phyloP scores from a whole-genome alignment of 495 filamentous ascomycete species.

The Aspergillus affinis region DNA sequence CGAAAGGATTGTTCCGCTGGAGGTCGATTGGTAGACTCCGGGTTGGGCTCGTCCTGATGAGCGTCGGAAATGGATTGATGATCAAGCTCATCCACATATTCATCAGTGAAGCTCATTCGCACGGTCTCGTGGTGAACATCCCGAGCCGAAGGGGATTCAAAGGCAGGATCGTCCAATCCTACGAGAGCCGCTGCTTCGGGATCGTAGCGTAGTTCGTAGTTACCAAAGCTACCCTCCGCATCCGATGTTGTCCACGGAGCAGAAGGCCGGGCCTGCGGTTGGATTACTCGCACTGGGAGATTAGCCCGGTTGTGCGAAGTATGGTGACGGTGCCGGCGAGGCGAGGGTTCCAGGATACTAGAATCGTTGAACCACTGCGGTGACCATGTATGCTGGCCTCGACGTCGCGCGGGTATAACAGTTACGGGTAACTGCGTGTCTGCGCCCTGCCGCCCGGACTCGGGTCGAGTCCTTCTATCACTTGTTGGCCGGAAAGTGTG shows the following conservation, averaged over 20 bases:
- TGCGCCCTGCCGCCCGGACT: slow-evolving; percentile 25
- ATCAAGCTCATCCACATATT: not conserved
- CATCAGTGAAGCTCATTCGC: slow-evolving; percentile 1
- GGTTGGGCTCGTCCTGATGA: not conserved
- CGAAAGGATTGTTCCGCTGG: not conserved
- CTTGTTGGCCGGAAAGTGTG: slow-evolving; percentile 18
- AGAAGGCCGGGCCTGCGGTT: slow-evolving; percentile 36
- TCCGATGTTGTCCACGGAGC: slow-evolving; percentile 42
- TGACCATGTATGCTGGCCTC: slow-evolving; percentile 48
- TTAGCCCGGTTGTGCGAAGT: slow-evolving; percentile 16
- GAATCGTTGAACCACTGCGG: slow-evolving; percentile 31
- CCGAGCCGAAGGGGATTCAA: slow-evolving; percentile 5
- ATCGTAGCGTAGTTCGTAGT: slow-evolving; percentile 43
- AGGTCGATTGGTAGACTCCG: not conserved
- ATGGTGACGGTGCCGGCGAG: slow-evolving; percentile 19
- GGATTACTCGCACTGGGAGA: slow-evolving; percentile 40
- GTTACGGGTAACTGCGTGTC: slow-evolving; percentile 56
- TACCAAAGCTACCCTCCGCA: slow-evolving; percentile 25
- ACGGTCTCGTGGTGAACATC: not conserved
- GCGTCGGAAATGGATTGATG: not conserved
- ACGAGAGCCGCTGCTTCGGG: slow-evolving; percentile 47
- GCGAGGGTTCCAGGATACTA: slow-evolving; percentile 16
- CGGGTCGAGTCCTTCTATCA: slow-evolving; percentile 25
- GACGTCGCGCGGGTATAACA: slow-evolving; percentile 65
- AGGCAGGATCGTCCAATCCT: slow-evolving; percentile 23